Base-by-base conservation (phyloP, 345 rosid genomes). In the Brassica juncea region DNA sequence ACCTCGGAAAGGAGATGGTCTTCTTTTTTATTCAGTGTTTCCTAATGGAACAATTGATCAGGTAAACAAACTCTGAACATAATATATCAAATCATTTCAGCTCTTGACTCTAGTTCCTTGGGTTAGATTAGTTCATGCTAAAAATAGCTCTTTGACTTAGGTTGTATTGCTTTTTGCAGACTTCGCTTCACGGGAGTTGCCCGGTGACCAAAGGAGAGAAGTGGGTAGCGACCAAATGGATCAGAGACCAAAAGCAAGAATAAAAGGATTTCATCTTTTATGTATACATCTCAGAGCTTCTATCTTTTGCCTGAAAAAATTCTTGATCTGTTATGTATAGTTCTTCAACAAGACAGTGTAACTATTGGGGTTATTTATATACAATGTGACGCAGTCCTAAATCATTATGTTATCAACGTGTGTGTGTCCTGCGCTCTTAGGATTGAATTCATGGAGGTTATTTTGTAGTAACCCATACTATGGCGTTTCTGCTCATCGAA, bases 151-250 rank as follows among this genome's bases (percentile, higher is more conserved):
- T 68, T 61, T 73, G 19, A 19, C 5, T 79, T 5, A 72, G 37
- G 54, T 66, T 44, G 61, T 4, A 31, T 57, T 73, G 60, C 31
- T 77, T 80, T 59, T 70, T 76, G 85, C 86, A 90, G 97, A 85
- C 90, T 72, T 92, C 97, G 7, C 88, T 92, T 76, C 97, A 92
- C 52, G 97, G 97, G 70, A 92, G 97, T 82, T 92, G 96, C 71
- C 90, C 96, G 0, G 96, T 92, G 54, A 82, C 81, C 71, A 84
- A 78, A 70, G 97, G 97, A 70, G 88, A 92, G 87, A 92, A 92
- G 82, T 92, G 97, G 97, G 96, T 90, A 64, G 97, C 92, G 1
- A 84, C 97, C 44, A 92, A 92, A 84, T 92, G 96, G 97, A 88
- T 92, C 75, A 88, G 97, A 84, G 91, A 92, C 71, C 90, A 82